Evolutionary conservation across 495 filamentous ascomycete species (phyloP), one percentile per base, ranked within the genome.

Genomic region (Alectoria sarmentosa): DNA sequence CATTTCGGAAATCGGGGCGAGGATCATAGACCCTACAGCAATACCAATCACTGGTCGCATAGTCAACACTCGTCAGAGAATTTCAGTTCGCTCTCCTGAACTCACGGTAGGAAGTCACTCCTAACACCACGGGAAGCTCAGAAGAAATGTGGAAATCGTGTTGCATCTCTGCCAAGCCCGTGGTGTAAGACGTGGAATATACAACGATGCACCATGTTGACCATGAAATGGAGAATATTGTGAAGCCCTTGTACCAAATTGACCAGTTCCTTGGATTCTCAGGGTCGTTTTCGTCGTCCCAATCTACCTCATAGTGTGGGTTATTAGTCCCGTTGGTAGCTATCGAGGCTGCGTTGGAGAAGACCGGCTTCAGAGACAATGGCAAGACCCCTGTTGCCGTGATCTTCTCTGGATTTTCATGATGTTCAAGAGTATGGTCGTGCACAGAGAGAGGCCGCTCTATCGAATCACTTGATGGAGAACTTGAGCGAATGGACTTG

Each of bases 151-250:
- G 70, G 70, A 90, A 95, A 60, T 89, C 83, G 23, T 79, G 72
- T 75, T 85, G 84, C 72, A 96, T 80, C 1, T 86, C 84, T 0
- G 84, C 77, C 30, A 85, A 81, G 38, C 84, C 86, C 0, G 87
- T 83, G 21, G 90, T 89, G 74, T 92, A 96, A 63, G 85, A 88
- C 4, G 92, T 96, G 19, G 86, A 90, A 73, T 93, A 94, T n/a
- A 96, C 76, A 32, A 96, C 88, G 37, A 82, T 83, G 62, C 62
- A 30, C 37, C 30, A 69, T 15, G 66, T 68, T 32, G 49, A 54
- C 75, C 83, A 92, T 30, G 87, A 88, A 39, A 95, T 84, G 61
- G 82, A 75, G 26, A 78, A 72, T 26, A 93, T 78, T 8, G 83
- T 79, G 76, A 85, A 79, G 42, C 78, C 77, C 60, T 87, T 88